These are phyloP conservation scores for Pyrenopolyporus hunteri DNA, from an alignment of 495 filamentous ascomycete species.

Conservation along the genomic window DNA sequence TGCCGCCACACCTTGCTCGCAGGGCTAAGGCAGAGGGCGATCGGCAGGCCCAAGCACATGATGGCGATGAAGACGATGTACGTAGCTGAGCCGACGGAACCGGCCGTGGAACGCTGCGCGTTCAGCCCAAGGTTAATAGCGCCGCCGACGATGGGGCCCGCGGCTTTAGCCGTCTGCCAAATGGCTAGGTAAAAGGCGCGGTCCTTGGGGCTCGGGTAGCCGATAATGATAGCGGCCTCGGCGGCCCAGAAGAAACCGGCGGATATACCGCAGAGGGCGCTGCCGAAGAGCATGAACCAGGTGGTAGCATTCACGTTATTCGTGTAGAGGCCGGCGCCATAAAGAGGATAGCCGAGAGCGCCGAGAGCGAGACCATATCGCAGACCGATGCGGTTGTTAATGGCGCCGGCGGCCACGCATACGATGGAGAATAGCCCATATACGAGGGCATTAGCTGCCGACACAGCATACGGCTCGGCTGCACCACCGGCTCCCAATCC, in stretches of 20 bases:
- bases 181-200: slow-evolving; percentile 36
- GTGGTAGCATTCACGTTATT: slow-evolving; percentile 34
- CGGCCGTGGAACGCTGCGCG: slow-evolving; percentile 25
- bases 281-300: slow-evolving; percentile 38
- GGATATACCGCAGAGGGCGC: slow-evolving; percentile 35
- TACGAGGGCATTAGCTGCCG: slow-evolving; percentile 42
- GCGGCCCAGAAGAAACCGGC: slow-evolving; percentile 40
- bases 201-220: slow-evolving; percentile 34
- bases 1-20: slow-evolving; percentile 33
- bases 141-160: slow-evolving; percentile 35
- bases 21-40: slow-evolving; percentile 35
- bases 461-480: slow-evolving; percentile 42
- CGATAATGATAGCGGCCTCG: slow-evolving; percentile 37
- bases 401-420: slow-evolving; percentile 42
- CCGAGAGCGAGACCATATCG: slow-evolving; percentile 40
- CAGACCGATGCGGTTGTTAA: slow-evolving; percentile 45
- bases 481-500: slow-evolving; percentile 40
- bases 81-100: slow-evolving; percentile 32
- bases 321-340: slow-evolving; percentile 35
- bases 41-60: slow-evolving; percentile 36
- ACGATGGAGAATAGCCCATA: slow-evolving; percentile 44
- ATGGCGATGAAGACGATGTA: slow-evolving; percentile 38
- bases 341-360: slow-evolving; percentile 35
- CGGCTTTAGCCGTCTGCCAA: slow-evolving; percentile 46
- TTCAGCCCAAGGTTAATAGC: slow-evolving; percentile 39